Percentiles rank a stretch among this genome's conserved stretches.
Evolutionary conservation across 1,284 basidiomycete genomes (phyloP).

Genomic region (Puccinia hordei): DNA sequence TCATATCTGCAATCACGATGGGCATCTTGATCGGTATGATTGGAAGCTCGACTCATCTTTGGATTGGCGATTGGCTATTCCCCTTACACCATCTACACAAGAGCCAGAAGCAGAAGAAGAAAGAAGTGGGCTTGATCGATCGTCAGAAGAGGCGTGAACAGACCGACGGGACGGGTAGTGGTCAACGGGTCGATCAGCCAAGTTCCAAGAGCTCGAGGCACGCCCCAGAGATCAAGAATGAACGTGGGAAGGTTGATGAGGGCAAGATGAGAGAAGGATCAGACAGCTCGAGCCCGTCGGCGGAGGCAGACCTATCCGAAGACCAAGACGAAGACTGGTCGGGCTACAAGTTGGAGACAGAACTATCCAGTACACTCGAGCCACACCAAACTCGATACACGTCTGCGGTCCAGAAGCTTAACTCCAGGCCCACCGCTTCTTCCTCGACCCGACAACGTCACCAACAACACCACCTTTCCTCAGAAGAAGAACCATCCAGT

Average conservation of each 20-base stretch:
- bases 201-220: neutral
- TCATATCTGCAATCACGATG: conserved; percentile 5
- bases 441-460: neutral
- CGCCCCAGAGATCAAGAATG: too few species aligned
- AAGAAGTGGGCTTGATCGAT: too few species aligned
- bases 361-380: neutral
- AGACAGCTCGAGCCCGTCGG: neutral
- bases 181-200: neutral
- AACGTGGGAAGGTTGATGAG: neutral
- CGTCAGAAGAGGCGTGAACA: neutral
- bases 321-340: neutral
- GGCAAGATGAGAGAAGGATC: neutral
- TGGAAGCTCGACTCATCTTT: neutral
- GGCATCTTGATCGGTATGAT: conserved; percentile 1
- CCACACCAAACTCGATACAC: neutral
- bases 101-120: neutral
- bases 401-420: neutral
- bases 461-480: neutral
- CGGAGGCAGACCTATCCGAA: neutral
- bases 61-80: conserved; percentile 9
- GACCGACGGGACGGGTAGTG: neutral
- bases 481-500: neutral
- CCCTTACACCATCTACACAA: neutral
- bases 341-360: neutral
- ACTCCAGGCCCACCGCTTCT: neutral